Percentiles rank a stretch among this genome's conserved stretches.
phyloP scores from a whole-genome alignment of 306 rosid species.

The Quillaja saponaria region DNA sequence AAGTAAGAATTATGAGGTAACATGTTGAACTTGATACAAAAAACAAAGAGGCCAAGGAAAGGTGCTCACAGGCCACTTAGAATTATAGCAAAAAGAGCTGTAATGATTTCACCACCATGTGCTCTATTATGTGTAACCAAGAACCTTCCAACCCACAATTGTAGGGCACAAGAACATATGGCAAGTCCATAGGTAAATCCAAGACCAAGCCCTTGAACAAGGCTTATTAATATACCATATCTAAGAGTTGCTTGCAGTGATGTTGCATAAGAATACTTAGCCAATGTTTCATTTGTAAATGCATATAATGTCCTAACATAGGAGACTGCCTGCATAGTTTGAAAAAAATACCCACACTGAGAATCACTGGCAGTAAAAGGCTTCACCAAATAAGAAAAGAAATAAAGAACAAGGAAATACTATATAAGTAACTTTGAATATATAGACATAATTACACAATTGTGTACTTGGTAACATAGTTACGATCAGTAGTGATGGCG shows the following conservation, averaged over 20 bases:
- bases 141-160: conserved; percentile 98
- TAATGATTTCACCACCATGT: conserved; percentile 94
- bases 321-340: conserved; percentile 84
- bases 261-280: conserved; percentile 97
- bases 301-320: conserved; percentile 85
- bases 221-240: conserved; percentile 97
- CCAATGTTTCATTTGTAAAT: conserved; percentile 94
- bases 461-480: too few relatives aligned
- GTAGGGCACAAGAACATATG: conserved; percentile 98
- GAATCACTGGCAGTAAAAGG: conserved; percentile 21
- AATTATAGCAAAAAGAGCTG: conserved; percentile 94
- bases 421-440: too few relatives aligned
- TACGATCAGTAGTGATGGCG: too few relatives aligned
- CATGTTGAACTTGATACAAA: neutral
- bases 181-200: conserved; percentile 99
- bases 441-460: too few relatives aligned
- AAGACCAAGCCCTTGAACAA: conserved; percentile 99
- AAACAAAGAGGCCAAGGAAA: conserved; percentile 1
- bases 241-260: conserved; percentile 97
- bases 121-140: conserved; percentile 57
- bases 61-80: conserved; percentile 95
- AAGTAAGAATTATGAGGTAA: conserved; percentile 24
- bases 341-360: conserved; percentile 34
- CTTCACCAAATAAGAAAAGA: conserved; percentile 21
- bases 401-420: too few relatives aligned